Evolutionary conservation across 148 eudicot species (phyloP), one percentile per base, ranked within the genome.

Genomic region (Rhododendron vialii): DNA sequence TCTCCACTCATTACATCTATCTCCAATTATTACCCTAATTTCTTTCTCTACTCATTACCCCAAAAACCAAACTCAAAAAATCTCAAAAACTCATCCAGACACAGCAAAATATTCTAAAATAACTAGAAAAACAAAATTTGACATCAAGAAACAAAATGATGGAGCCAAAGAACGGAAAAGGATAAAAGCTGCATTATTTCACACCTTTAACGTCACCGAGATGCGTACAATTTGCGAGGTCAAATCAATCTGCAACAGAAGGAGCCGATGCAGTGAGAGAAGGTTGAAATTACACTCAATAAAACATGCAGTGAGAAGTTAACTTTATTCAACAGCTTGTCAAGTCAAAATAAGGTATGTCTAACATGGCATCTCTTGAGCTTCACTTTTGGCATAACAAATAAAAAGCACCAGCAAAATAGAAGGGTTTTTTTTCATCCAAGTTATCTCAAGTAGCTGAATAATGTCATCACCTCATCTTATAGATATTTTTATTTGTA

Each of bases 211-310:
- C 36, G 90, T 89, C 4, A 93, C 84, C 7, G 91, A 90, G 50
- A 90, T 75, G 50, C 98, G 96, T 78, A 95, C 99, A 85, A 93
- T 80, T 86, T 94, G 99, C 35, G 98, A 92, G 6, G 96, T 92
- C 89, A 94, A 88, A 90, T 97, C 98, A 88, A 97, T 84, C 99
- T 97, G 99, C 91, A 92, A 50, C 17, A 86, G 86, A 7, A 83
- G 57, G 77, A 87, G 67, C 73, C 76, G 20, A 86, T 59, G 45
- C 17, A 83, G 57, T 82, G 41, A 83, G 82, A 55, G 77, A 65
- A 51, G 28, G 45, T 75, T 36, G 51, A 50, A 84, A 53, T 48
- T 73, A 48, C 38, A 33, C 36, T 84, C 75, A 53, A 84, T 5
- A n/a, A 35, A 75, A 74, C 22, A 84, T 17, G 57, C 11, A 50